Conservation (phyloP, 2,329 filamentous ascomycete species). For the Ceratocystiopsis brevicomis region DNA sequence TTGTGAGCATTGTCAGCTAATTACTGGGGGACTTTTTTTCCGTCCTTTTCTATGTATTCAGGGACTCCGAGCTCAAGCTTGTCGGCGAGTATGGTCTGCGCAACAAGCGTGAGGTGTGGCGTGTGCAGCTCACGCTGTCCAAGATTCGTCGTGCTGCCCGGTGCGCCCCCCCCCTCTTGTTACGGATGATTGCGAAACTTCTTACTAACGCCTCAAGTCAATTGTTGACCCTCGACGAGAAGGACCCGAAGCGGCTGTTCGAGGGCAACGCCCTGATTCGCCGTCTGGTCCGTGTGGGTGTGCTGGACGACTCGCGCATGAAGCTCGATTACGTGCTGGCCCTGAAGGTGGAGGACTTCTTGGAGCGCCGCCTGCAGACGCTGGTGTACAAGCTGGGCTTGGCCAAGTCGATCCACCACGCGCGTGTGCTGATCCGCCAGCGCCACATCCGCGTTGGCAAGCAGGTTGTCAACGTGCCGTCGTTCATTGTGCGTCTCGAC, state of each 20-base stretch:
- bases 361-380: constrained; percentile 98
- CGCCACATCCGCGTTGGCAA: constrained; percentile 99
- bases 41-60: constrained; percentile 22
- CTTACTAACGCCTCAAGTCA: constrained; percentile 41
- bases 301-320: constrained; percentile 99
- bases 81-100: constrained; percentile 99
- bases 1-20: constrained; percentile 35
- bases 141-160: constrained; percentile 99
- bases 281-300: constrained; percentile 98
- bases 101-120: constrained; percentile 99
- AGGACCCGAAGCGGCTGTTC: constrained; percentile 99
- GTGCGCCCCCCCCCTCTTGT: constrained; percentile 32
- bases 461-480: constrained; percentile 99
- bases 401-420: constrained; percentile 99
- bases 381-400: constrained; percentile 99
- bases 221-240: constrained; percentile 98
- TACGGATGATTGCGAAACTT: no score
- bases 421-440: constrained; percentile 98
- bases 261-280: constrained; percentile 99
- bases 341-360: constrained; percentile 98
- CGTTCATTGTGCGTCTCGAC: constrained; percentile 98
- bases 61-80: constrained; percentile 98
- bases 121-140: constrained; percentile 96
- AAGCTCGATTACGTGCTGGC: constrained; percentile 99
- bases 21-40: neutral